Conservation (phyloP, 2,329 filamentous ascomycete genomes). For the Fusarium sp. region DNA sequence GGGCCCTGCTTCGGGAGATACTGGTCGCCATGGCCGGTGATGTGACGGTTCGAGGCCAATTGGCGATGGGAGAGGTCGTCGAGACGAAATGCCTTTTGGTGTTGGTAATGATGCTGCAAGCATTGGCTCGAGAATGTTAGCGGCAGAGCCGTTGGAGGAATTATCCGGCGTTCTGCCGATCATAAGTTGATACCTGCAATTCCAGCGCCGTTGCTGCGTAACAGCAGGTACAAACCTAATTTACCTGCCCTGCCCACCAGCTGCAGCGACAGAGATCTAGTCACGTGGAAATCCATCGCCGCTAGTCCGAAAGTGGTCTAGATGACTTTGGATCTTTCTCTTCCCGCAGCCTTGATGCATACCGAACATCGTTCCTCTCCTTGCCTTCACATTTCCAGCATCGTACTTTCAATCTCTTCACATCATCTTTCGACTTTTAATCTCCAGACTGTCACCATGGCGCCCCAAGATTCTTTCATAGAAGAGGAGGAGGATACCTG, state of each 20-base stretch:
- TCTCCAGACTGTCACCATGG: constrained; percentile 64
- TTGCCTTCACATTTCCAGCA: constrained; percentile 45
- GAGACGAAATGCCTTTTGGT: constrained; percentile 47
- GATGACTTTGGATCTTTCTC: constrained; percentile 49
- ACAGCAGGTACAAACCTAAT: constrained; percentile 39
- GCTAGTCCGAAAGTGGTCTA: constrained; percentile 45
- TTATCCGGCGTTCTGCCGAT: constrained; percentile 52
- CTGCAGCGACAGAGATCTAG: constrained; percentile 16
- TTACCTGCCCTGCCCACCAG: not conserved
- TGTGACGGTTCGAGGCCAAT: constrained; percentile 61
- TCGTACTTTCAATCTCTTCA: constrained; percentile 39
- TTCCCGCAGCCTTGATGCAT: constrained; percentile 51
- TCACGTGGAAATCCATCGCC: constrained; percentile 43
- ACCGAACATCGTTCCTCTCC: constrained; percentile 45
- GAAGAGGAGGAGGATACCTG: constrained; percentile 81
- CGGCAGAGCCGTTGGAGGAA: constrained; percentile 31
- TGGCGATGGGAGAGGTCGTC: constrained; percentile 54
- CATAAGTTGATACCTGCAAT: constrained; percentile 40
- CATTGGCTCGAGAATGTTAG: constrained; percentile 48
- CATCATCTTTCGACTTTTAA: constrained; percentile 39
- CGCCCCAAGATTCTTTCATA: constrained; percentile 79
- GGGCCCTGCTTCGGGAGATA: constrained; percentile 69
- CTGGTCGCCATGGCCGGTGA: constrained; percentile 72
- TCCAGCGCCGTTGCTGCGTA: not conserved
- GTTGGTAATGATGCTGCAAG: constrained; percentile 53